Evolutionary conservation across 805 yeast genomes (phyloP).

Genomic region (Wickerhamiella kazuoi): DNA sequence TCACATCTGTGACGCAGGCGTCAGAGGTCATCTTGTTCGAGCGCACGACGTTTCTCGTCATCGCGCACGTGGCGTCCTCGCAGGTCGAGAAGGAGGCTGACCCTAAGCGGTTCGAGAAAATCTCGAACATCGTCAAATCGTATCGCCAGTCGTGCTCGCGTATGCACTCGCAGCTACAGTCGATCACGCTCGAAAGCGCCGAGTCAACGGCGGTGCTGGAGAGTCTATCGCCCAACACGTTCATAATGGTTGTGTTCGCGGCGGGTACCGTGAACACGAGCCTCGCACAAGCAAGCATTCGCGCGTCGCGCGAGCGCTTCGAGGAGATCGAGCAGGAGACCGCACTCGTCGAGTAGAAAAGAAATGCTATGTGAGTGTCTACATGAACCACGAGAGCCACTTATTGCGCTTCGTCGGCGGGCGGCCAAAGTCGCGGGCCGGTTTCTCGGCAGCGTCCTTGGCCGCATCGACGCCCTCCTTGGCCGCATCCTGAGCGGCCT

Average conservation of each 20-base stretch:
- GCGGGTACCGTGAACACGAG: conserved; percentile 11
- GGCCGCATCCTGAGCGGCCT: background rate
- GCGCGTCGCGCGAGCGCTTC: conserved; percentile 22
- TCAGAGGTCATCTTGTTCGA: conserved; percentile 85
- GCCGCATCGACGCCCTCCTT: background rate
- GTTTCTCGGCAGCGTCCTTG: background rate
- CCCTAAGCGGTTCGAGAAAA: conserved; percentile 86
- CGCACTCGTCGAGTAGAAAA: background rate
- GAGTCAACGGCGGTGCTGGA: conserved; percentile 26
- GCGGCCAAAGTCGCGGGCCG: background rate
- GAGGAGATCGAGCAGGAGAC: conserved; percentile 21
- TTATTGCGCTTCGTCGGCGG: conserved; percentile 1
- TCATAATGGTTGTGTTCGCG: conserved; percentile 28
- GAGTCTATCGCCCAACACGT: conserved; percentile 26
- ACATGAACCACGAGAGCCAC: conserved; percentile 1
- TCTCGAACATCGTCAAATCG: conserved; percentile 82
- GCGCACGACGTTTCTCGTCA: conserved; percentile 75
- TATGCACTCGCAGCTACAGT: conserved; percentile 67
- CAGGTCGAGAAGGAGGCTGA: conserved; percentile 30
- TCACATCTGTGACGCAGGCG: conserved; percentile 61
- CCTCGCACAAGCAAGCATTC: conserved; percentile 18
- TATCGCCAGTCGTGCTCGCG: conserved; percentile 85
- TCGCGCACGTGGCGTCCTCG: conserved; percentile 28
- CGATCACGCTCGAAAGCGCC: conserved; percentile 47
- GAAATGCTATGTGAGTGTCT: background rate